Evolutionary conservation across 352 stramenopile genomes (phyloP), one percentile per base, ranked within the genome.

Genomic region (Blastocystis sp.): DNA sequence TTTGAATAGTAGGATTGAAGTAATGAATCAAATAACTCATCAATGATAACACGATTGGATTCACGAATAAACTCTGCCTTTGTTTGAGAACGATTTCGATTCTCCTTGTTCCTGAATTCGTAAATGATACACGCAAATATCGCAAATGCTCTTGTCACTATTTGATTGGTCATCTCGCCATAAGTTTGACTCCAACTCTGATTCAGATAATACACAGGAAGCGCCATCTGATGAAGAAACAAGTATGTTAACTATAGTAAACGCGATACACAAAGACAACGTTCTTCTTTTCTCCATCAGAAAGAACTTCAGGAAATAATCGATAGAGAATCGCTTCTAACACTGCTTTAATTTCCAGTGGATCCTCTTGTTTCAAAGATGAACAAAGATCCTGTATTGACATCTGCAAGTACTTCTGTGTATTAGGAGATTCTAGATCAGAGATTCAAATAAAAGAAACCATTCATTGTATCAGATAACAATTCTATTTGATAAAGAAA

Each of bases 81-180:
- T 18, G 47, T 63, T 7, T 39, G 20, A 45, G 3, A 41, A 6
- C 34, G 70, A 47, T 63, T 63, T 26, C 55, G 53, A 39, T 39
- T 80, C 45, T 80, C 70, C 37, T 54, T 61, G 15, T 80, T 80
- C 45, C 64, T 80, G 45, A 80, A 80, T 80, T 80, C 70, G 55
- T 80, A 80, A n/a, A 80, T 80, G 15, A 80, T 54, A 9, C n/a
- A 61, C 9, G 43, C 50, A n/a, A 80, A 80, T n/a, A 80, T 80
- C 9, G 55, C 70, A 64, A 80, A 80, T 4, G 70, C 70, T 29
- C 70, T 45, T n/a, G 39, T 2, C 18, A 80, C 70, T 45, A 80
- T 80, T 39, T 26, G 45, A 64, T 80, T 80, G 4, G 70, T 80
- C 11, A 18, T 39, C 15, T 80, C 43, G 1, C 70, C 70, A 64